phyloP scores from a whole-genome alignment of 352 stramenopile species.

The Phytophthora pistaciae region DNA sequence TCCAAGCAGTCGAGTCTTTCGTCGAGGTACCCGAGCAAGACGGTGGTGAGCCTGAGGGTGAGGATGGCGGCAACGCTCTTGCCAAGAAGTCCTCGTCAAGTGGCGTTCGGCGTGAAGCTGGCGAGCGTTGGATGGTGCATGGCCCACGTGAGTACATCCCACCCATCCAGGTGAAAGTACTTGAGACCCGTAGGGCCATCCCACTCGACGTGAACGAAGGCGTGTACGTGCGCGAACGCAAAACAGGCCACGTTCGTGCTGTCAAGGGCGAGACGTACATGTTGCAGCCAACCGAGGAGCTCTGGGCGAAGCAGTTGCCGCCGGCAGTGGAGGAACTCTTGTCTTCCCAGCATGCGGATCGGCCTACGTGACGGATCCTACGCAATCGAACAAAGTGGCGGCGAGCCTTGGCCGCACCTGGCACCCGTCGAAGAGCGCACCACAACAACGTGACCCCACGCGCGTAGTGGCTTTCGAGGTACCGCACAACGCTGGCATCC shows the following conservation, averaged over 20 bases:
- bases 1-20: conserved; percentile 78
- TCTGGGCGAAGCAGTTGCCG: conserved; percentile 74
- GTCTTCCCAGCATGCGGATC: conserved; percentile 60
- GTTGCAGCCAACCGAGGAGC: conserved; percentile 80
- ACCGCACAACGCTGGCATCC: conserved; percentile 82
- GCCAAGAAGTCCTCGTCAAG: conserved; percentile 25
- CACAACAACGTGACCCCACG: conserved; percentile 57
- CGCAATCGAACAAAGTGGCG: conserved; percentile 28
- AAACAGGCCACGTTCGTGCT: conserved; percentile 76
- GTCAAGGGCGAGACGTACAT: conserved; percentile 87
- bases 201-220: conserved; percentile 83
- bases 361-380: conserved; percentile 70
- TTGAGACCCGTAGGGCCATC: conserved; percentile 82
- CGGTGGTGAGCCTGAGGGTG: conserved; percentile 19
- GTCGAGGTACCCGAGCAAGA: conserved; percentile 43
- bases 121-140: conserved; percentile 86
- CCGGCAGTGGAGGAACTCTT: conserved; percentile 77
- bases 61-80: conserved; percentile 13
- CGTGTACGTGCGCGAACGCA: conserved; percentile 84
- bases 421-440: conserved; percentile 7
- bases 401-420: conserved; percentile 33
- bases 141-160: conserved; percentile 84
- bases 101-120: conserved; percentile 58
- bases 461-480: conserved; percentile 84
- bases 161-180: conserved; percentile 76